Percentiles rank a stretch among this genome's conserved stretches.
Evolutionary conservation across 1,284 basidiomycete genomes (phyloP).

Genomic region (Phylloporus sp.): DNA sequence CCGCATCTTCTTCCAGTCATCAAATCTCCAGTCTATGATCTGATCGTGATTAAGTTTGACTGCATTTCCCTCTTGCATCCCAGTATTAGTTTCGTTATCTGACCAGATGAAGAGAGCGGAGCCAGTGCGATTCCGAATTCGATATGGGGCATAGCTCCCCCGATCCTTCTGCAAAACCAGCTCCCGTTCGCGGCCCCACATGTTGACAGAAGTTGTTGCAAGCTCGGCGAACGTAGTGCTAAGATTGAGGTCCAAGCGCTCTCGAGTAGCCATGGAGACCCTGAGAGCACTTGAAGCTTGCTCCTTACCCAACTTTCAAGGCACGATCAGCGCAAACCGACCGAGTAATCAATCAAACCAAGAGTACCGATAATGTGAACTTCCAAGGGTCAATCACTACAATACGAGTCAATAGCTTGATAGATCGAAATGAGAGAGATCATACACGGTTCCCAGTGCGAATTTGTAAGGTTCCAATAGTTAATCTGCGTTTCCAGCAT

Average conservation of each 20-base stretch:
- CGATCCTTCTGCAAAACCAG: slow-evolving; percentile 73
- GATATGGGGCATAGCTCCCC: slow-evolving; percentile 92
- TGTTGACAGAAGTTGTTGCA: slow-evolving; percentile 73
- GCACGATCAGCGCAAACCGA: slow-evolving; percentile 14
- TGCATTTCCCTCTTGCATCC: slow-evolving; percentile 49
- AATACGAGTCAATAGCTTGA: slow-evolving; percentile 2
- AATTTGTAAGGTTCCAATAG: slow-evolving; percentile 98
- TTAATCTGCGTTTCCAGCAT: slow-evolving; percentile 85
- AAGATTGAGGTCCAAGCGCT: slow-evolving; percentile 91
- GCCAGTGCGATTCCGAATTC: slow-evolving; percentile 91
- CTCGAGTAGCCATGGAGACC: slow-evolving; percentile 74
- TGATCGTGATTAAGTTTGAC: slow-evolving; percentile 74
- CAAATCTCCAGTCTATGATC: slow-evolving; percentile 94
- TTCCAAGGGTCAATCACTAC: slow-evolving; percentile 97
- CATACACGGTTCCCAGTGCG: slow-evolving; percentile 97
- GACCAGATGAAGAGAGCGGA: slow-evolving; percentile 83
- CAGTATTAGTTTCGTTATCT: slow-evolving; percentile 61
- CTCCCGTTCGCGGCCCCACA: slow-evolving; percentile 78
- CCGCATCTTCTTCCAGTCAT: slow-evolving; percentile 94
- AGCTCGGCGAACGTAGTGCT: slow-evolving; percentile 93
- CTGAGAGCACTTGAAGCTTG: slow-evolving; percentile 57
- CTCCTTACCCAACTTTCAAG: slow-evolving; percentile 57
- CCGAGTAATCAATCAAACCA: slow-evolving; percentile 2
- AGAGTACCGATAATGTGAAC: slow-evolving; percentile 71
- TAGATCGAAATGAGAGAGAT: slow-evolving; percentile 12